Percentiles rank a stretch among this genome's conserved stretches.
Conservation (phyloP, 2,329 filamentous ascomycete species). For the Fusarium sublunatum region DNA sequence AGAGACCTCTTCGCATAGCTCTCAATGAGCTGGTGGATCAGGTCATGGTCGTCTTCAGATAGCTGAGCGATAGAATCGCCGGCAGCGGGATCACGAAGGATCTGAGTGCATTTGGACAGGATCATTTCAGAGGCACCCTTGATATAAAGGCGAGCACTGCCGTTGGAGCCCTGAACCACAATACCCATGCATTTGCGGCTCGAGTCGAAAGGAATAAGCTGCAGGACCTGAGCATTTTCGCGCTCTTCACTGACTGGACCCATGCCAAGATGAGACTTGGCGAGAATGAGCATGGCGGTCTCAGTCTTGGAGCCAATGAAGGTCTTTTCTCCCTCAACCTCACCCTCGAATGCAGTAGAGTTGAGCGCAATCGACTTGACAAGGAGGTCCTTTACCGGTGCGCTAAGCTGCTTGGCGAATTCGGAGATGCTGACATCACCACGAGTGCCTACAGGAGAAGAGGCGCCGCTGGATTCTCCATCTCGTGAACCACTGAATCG, state of each 20-base stretch:
- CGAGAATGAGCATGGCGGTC: constrained; percentile 77
- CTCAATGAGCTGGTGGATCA: constrained; percentile 75
- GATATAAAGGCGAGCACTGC: constrained; percentile 66
- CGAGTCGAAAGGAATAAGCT: constrained; percentile 81
- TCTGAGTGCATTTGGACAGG: constrained; percentile 65
- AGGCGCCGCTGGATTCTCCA: constrained; percentile 43
- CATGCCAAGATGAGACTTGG: constrained; percentile 74
- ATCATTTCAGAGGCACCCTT: constrained; percentile 75
- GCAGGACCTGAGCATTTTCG: constrained; percentile 67
- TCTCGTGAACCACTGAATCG: constrained; percentile 61
- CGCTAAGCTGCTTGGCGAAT: constrained; percentile 59
- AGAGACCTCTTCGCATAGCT: constrained; percentile 83
- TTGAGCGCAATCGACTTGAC: constrained; percentile 71
- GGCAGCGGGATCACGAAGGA: constrained; percentile 61
- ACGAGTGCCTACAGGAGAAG: constrained; percentile 45
- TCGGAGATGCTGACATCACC: constrained; percentile 58
- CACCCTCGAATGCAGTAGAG: constrained; percentile 81
- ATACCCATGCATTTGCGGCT: constrained; percentile 78
- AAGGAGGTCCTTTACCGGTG: constrained; percentile 63
- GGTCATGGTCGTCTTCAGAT: constrained; percentile 64
- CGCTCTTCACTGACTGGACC: constrained; percentile 72
- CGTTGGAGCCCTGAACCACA: constrained; percentile 63
- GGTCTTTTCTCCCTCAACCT: constrained; percentile 71
- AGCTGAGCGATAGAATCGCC: constrained; percentile 58
- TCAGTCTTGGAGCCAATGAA: constrained; percentile 85